phyloP scores from a whole-genome alignment of 139 green algal species.

The Deuterostichococcus epilithicus region DNA sequence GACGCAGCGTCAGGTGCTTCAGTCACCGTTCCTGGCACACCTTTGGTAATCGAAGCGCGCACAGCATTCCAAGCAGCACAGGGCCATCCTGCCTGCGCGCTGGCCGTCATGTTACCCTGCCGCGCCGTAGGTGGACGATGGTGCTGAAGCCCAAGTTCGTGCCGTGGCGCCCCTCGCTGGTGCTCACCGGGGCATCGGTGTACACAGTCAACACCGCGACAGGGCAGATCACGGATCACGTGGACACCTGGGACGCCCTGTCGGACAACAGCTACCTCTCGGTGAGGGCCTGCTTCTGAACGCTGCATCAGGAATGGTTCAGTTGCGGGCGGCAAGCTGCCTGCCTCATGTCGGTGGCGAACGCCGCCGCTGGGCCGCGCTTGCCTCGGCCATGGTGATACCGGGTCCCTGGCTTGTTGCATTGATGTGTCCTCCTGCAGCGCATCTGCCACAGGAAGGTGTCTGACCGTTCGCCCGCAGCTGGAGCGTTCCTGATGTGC shows the following conservation, averaged over 20 bases:
- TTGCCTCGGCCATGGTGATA: too few species aligned
- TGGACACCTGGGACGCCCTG: conserved; percentile 56
- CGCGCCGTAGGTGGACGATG: conserved; percentile 44
- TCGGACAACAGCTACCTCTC: conserved; percentile 51
- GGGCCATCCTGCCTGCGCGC: not conserved
- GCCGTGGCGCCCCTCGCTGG: conserved; percentile 42
- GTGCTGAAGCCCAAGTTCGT: conserved; percentile 30
- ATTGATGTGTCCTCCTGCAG: too few species aligned
- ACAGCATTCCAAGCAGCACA: not conserved
- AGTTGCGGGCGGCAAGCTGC: too few species aligned
- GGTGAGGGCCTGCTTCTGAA: not conserved
- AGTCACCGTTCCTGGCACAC: not conserved
- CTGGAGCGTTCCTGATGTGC: too few species aligned
- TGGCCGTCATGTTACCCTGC: not conserved
- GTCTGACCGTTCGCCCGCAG: not conserved
- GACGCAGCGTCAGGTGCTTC: not conserved
- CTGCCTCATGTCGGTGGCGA: too few species aligned
- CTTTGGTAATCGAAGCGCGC: not conserved
- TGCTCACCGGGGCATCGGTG: conserved; percentile 42
- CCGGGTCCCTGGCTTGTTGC: too few species aligned
- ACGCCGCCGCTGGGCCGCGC: too few species aligned
- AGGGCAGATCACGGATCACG: conserved; percentile 41
- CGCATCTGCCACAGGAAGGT: too few species aligned
- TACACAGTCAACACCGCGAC: conserved; percentile 36
- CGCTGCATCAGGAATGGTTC: too few species aligned